Evolutionary conservation across 31 red algal genomes (phyloP).

Genomic region (Endocladia muricata): DNA sequence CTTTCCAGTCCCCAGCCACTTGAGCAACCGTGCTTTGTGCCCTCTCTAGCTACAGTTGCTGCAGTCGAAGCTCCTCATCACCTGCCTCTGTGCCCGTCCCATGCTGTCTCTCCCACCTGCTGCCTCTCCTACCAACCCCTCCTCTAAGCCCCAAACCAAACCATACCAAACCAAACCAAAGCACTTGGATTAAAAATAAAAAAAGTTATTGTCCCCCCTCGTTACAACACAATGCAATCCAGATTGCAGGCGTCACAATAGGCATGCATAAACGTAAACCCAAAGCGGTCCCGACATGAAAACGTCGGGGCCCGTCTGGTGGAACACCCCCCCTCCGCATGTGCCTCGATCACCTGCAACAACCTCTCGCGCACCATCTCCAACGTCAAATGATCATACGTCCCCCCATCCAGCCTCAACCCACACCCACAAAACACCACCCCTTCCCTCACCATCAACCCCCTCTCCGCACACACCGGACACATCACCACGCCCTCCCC

Average conservation of each 20-base stretch:
- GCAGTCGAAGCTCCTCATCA: too few relatives aligned
- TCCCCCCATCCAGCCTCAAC: constrained; percentile 32
- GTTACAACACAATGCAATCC: constrained; percentile 6
- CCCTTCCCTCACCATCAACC: constrained; percentile 19
- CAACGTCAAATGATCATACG: constrained; percentile 34
- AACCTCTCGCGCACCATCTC: constrained; percentile 31
- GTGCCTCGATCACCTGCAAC: constrained; percentile 11
- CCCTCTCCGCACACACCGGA: constrained; percentile 20
- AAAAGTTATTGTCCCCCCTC: too few relatives aligned
- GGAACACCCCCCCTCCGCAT: constrained; percentile 23
- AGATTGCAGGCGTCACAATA: not conserved
- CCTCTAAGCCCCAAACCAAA: too few relatives aligned
- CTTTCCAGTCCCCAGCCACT: too few relatives aligned
- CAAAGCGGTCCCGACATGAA: not conserved
- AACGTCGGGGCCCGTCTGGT: not conserved
- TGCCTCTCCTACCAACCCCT: too few relatives aligned
- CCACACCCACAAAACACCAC: constrained; percentile 42
- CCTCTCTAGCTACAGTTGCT: too few relatives aligned
- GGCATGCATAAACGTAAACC: constrained; percentile 20
- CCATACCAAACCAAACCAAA: too few relatives aligned
- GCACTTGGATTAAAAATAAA: too few relatives aligned
- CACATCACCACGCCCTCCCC: constrained; percentile 11
- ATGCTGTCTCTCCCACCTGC: too few relatives aligned
- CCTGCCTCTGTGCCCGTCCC: too few relatives aligned
- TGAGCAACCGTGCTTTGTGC: too few relatives aligned